Evolutionary conservation across 352 stramenopile species (phyloP), one percentile per base, ranked within the genome.

Genomic region (Hyaloperonospora brassicae): DNA sequence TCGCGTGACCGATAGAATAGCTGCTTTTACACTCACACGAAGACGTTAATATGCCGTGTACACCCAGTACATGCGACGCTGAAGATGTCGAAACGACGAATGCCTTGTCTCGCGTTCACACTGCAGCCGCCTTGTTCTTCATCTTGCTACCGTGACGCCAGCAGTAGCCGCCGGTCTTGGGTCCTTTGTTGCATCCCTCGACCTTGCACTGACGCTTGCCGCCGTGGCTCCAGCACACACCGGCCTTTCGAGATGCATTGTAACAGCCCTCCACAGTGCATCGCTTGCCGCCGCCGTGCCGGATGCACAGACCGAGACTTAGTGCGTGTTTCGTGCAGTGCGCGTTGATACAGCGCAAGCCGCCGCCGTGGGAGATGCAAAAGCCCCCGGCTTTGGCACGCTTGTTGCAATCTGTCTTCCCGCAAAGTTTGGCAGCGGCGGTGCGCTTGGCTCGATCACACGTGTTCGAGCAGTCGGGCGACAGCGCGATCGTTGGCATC

Each of bases 101-200:
- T n/a, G n/a, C n/a, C n/a, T n/a, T n/a, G n/a, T n/a, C n/a, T n/a
- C n/a, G n/a, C n/a, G 27, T 31, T 31, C 7, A 31, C 27, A 31
- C 7, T 31, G 27, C 27, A 31, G 27, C 27, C 27, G 7, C 3
- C 27, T 31, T 7, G 5, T 91, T 91, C 59, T 84, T 86, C 64
- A 84, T 83, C 72, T 88, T 91, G 65, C 78, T 76, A 48, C 82
- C 79, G 55, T 92, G 79, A 43, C 73, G 83, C 79, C 79, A 92
- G 76, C 82, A 92, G 64, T 87, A 89, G 57, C 79, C 79, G 46
- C 82, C 79, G 2, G 76, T 87, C 62, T 89, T 92, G 47, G 79
- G 79, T 31, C 82, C 77, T 25, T 89, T 92, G 57, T 84, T 89
- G 64, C 79, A 92, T 0, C 77, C 77, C 42, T 86, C 73, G 4